Evolutionary conservation across 371 early-diverging fungal genomes (phyloP).

Genomic region (Entomophthora muscae): DNA sequence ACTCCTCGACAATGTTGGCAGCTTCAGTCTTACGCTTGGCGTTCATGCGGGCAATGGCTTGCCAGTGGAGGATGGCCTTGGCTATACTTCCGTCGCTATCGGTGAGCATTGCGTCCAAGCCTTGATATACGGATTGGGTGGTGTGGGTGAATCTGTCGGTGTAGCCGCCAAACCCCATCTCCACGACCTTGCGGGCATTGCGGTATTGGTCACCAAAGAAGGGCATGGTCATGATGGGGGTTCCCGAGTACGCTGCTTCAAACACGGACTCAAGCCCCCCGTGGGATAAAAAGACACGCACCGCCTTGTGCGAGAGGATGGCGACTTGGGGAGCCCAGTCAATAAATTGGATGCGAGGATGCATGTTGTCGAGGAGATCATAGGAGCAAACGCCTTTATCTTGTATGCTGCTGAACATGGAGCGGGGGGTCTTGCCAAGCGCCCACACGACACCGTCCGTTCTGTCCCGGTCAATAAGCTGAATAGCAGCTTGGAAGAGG

Average conservation of each 20-base stretch:
- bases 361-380: neutral
- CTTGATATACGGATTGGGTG: no score
- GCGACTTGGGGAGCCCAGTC: slow-evolving; percentile 9
- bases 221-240: slow-evolving; percentile 8
- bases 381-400: neutral
- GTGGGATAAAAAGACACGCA: slow-evolving; percentile 4
- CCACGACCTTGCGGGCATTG: no score
- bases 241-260: slow-evolving; percentile 2
- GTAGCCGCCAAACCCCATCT: slow-evolving; percentile 1
- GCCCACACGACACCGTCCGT: no score
- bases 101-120: neutral
- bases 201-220: slow-evolving; percentile 8
- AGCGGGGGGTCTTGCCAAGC: neutral
- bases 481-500: neutral
- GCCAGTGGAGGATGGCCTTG: no score
- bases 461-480: neutral
- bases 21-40: neutral
- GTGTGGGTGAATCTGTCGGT: no score
- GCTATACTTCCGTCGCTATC: neutral
- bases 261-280: slow-evolving; percentile 7
- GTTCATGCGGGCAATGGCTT: no score
- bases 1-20: neutral
- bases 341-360: slow-evolving; percentile 5
- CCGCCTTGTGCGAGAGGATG: slow-evolving; percentile 2
- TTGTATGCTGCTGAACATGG: neutral